Evolutionary conservation across 768 basidiomycete species (phyloP).

Genomic region (Lactarius psammicola): DNA sequence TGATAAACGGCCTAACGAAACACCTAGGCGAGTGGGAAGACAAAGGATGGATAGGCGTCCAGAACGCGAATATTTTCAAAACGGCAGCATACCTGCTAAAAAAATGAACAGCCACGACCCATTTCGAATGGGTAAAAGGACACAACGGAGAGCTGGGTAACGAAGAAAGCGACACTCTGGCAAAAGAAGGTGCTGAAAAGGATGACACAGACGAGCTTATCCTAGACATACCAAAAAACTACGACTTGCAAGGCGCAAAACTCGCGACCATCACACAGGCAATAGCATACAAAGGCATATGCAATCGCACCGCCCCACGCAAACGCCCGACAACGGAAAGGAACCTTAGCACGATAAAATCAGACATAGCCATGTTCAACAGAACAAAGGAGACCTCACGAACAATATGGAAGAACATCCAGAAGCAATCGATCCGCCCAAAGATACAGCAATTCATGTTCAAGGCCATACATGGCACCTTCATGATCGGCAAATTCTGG

Average conservation of each 20-base stretch:
- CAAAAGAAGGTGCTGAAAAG: neutral
- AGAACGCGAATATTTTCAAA: neutral
- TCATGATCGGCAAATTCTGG: neutral
- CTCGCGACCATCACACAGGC: neutral
- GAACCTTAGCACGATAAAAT: neutral
- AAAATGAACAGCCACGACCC: neutral
- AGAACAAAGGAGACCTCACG: neutral
- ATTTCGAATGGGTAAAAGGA: slow-evolving; percentile 6
- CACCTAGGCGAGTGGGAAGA: neutral
- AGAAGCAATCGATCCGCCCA: rapidly evolving
- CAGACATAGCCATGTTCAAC: neutral
- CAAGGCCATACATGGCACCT: neutral
- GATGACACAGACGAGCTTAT: rapidly evolving
- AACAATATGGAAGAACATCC: neutral
- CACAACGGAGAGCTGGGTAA: neutral
- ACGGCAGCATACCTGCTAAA: neutral
- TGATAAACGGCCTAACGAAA: no score
- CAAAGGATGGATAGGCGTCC: neutral
- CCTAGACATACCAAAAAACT: neutral
- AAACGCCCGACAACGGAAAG: neutral
- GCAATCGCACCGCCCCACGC: no score
- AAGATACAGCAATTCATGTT: slow-evolving; percentile 3
- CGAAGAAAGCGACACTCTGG: neutral
- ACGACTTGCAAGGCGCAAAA: neutral
- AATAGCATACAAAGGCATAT: neutral